phyloP scores from a whole-genome alignment of 192 early-diverging fungal genomes.

The Thoreauomyces humboldtii region DNA sequence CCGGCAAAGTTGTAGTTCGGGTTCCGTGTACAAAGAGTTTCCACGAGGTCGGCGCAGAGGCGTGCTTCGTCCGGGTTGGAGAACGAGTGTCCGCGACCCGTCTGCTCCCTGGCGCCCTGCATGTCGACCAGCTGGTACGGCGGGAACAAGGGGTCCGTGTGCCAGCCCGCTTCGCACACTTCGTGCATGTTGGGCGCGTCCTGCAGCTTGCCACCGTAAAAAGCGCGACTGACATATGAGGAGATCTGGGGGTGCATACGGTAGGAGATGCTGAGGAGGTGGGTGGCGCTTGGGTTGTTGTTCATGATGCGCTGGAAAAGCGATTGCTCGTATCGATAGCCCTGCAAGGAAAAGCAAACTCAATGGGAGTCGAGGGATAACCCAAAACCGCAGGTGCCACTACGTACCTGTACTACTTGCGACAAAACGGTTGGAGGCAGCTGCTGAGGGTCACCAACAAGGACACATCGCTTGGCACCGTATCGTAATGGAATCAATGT shows the following conservation, averaged over 20 bases:
- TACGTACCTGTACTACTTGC: constrained; percentile 24
- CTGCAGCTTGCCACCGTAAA: constrained; percentile 73
- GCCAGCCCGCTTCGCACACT: constrained; percentile 72
- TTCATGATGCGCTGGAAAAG: constrained; percentile 87
- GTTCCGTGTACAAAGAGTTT: constrained; percentile 54
- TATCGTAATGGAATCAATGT: constrained; percentile 87
- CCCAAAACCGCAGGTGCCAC: too few species aligned
- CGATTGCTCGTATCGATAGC: constrained; percentile 79
- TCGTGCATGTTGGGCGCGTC: constrained; percentile 72
- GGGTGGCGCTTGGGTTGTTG: constrained; percentile 59
- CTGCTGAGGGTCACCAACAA: constrained; percentile 95
- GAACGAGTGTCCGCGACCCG: constrained; percentile 62
- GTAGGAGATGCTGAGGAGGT: constrained; percentile 90
- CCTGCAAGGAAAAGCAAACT: too few species aligned
- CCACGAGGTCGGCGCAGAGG: constrained; percentile 70
- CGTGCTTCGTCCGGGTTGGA: constrained; percentile 79
- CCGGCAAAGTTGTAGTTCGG: constrained; percentile 50
- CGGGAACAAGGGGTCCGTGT: constrained; percentile 55
- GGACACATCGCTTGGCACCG: constrained; percentile 72
- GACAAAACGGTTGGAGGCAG: constrained; percentile 90
- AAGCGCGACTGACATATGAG: constrained; percentile 69
- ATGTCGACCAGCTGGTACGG: constrained; percentile 83
- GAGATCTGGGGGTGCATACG: constrained; percentile 96
- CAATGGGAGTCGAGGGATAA: constrained; percentile 14
- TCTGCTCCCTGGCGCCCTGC: constrained; percentile 59